Percentiles rank a stretch among this genome's conserved stretches.
Evolutionary conservation across 345 rosid species (phyloP).

Genomic region (Bretschneidera sinensis): DNA sequence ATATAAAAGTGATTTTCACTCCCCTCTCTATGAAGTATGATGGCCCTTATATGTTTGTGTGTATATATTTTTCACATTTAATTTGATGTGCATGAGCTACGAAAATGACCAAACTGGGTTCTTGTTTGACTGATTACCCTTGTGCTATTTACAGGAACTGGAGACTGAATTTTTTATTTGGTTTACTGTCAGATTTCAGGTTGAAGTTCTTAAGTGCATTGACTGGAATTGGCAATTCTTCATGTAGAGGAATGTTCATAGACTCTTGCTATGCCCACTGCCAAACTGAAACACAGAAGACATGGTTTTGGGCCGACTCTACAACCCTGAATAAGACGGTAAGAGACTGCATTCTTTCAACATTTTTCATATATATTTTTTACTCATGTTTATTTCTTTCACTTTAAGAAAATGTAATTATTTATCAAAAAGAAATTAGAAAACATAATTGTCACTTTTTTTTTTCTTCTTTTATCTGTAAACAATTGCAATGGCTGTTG

Average conservation of each 20-base stretch:
- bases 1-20: too few species aligned
- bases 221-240: slow-evolving; percentile 38
- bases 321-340: slow-evolving; percentile 55
- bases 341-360: slow-evolving; percentile 6
- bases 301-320: slow-evolving; percentile 71
- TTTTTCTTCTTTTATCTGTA: slow-evolving; percentile 28
- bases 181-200: slow-evolving; percentile 55
- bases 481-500: slow-evolving; percentile 81
- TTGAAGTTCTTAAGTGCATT: slow-evolving; percentile 57
- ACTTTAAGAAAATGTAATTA: too few species aligned
- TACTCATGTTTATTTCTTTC: too few species aligned
- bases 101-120: not conserved
- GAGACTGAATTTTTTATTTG: too few species aligned
- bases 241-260: slow-evolving; percentile 73
- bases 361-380: too few species aligned
- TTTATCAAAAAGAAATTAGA: too few species aligned
- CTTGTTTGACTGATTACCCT: not conserved
- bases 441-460: not conserved
- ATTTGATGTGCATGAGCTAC: not conserved
- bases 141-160: too few species aligned
- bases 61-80: too few species aligned
- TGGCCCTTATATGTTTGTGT: too few species aligned
- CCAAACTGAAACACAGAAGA: slow-evolving; percentile 76
- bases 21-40: too few species aligned
- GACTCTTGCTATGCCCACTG: slow-evolving; percentile 86